phyloP scores from a whole-genome alignment of 768 basidiomycete genomes.

The Cystoderma amianthinum region DNA sequence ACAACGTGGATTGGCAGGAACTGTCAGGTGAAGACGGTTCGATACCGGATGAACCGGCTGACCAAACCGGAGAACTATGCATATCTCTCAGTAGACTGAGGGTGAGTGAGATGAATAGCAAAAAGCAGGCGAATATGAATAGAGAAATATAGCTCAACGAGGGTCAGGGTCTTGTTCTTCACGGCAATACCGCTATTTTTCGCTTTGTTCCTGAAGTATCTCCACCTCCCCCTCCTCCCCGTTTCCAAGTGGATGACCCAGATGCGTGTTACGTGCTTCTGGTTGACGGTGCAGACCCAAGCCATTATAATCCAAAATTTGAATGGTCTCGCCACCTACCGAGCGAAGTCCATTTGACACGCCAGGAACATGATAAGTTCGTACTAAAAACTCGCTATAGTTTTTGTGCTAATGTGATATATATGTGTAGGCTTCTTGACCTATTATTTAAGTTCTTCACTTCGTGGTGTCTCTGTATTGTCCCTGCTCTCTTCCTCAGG shows the following conservation, averaged over 20 bases:
- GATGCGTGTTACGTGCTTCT: constrained; percentile 32
- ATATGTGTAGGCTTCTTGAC: constrained; percentile 35
- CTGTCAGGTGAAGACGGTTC: too few relatives aligned
- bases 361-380: constrained; percentile 37
- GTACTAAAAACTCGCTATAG: too few relatives aligned
- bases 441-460: constrained; percentile 41
- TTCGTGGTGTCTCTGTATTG: constrained; percentile 42
- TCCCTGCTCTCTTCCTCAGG: constrained; percentile 41
- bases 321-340: constrained; percentile 46
- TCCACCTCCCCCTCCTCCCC: constrained; percentile 15
- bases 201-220: constrained; percentile 22
- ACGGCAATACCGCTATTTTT: constrained; percentile 37
- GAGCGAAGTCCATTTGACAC: constrained; percentile 29
- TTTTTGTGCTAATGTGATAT: too few relatives aligned
- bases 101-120: too few relatives aligned
- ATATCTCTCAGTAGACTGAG: constrained; percentile 30
- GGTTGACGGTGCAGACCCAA: constrained; percentile 29
- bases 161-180: constrained; percentile 22
- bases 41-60: constrained; percentile 2
- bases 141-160: constrained; percentile 27
- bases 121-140: too few relatives aligned
- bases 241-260: constrained; percentile 31
- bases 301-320: constrained; percentile 35
- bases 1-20: too few relatives aligned
- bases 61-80: constrained; percentile 27